Conservation (phyloP, 179 eudicot species). For the Amaranthus tricolor region DNA sequence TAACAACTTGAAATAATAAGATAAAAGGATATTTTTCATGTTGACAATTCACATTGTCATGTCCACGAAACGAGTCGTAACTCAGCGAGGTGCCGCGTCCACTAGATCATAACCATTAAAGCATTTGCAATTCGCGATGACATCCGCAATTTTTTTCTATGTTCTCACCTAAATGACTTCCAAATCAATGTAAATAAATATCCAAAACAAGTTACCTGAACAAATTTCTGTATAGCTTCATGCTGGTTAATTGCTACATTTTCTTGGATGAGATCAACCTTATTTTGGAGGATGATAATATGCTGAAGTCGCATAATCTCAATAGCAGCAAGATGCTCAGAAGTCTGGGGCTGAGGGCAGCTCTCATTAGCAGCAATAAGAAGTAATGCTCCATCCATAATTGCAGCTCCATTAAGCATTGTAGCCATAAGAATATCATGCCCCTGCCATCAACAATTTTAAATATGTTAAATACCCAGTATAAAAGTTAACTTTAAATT, state of each 20-base stretch:
- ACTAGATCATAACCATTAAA: no score
- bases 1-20: no score
- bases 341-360: constrained; percentile 96
- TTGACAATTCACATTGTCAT: no score
- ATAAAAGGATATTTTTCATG: no score
- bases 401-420: constrained; percentile 99
- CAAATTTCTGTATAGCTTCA: constrained; percentile 82
- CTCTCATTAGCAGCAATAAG: constrained; percentile 96
- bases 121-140: no score
- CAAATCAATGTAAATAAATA: not conserved
- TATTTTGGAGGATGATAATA: constrained; percentile 89
- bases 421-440: constrained; percentile 99
- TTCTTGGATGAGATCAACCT: constrained; percentile 93
- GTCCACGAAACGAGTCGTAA: no score
- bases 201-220: constrained; percentile 49
- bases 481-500: not conserved
- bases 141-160: no score
- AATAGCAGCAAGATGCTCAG: constrained; percentile 96
- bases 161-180: no score
- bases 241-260: constrained; percentile 95
- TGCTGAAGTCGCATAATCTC: constrained; percentile 95
- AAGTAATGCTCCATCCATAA: constrained; percentile 97
- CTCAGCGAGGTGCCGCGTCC: no score
- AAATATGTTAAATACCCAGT: not conserved
- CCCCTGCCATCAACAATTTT: constrained; percentile 45